These are phyloP conservation scores for Lycium ferocissimum DNA, from an alignment of 257 asterid species.

Conservation along the genomic window DNA sequence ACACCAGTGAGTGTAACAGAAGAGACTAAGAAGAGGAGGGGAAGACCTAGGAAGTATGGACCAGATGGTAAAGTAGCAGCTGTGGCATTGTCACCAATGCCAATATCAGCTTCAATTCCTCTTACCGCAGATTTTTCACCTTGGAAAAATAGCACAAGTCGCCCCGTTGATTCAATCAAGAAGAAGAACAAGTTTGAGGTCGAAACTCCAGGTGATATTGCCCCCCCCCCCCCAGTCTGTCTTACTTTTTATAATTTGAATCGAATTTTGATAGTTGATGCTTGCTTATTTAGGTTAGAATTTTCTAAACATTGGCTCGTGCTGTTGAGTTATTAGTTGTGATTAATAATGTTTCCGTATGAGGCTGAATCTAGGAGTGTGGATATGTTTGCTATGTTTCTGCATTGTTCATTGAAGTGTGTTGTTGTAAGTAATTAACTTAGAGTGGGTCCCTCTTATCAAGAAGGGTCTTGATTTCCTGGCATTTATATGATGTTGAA, in stretches of 20 bases:
- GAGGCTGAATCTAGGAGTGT: slow-evolving; percentile 53
- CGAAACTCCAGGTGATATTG: slow-evolving; percentile 61
- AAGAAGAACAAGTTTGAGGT: slow-evolving; percentile 73
- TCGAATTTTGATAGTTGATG: neutral
- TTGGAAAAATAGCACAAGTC: slow-evolving; percentile 61
- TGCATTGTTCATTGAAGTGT: slow-evolving; percentile 41
- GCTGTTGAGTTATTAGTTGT: slow-evolving; percentile 28
- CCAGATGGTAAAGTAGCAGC: slow-evolving; percentile 50
- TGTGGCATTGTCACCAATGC: slow-evolving; percentile 90
- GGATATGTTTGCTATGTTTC: slow-evolving; percentile 43
- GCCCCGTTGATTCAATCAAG: slow-evolving; percentile 61
- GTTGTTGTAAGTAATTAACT: slow-evolving; percentile 42
- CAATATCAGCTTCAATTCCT: slow-evolving; percentile 94
- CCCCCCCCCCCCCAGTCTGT: neutral
- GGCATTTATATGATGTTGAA: slow-evolving; percentile 34
- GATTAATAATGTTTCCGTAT: slow-evolving; percentile 30
- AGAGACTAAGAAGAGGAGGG: slow-evolving; percentile 78
- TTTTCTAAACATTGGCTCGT: neutral
- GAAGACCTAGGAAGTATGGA: slow-evolving; percentile 87
- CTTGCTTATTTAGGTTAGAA: neutral
- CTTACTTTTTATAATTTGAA: neutral
- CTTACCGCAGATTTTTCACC: slow-evolving; percentile 72
- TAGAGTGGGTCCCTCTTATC: slow-evolving; percentile 54
- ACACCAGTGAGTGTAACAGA: slow-evolving; percentile 42
- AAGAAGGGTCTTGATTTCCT: slow-evolving; percentile 44